Evolutionary conservation across 148 eudicot genomes (phyloP).

Genomic region (Silene latifolia): DNA sequence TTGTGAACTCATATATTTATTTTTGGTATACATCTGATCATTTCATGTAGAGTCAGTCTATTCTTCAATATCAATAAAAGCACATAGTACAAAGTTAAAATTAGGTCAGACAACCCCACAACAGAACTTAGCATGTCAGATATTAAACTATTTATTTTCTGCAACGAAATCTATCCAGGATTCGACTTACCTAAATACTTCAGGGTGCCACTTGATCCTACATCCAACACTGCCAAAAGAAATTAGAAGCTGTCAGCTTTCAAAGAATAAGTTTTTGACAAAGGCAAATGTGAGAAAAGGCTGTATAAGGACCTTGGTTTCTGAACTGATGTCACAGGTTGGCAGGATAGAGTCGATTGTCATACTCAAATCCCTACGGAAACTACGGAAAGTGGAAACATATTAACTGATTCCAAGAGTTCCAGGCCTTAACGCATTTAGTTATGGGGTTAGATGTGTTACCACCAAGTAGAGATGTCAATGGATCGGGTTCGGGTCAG

Average conservation of each 20-base stretch:
- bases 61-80: no score
- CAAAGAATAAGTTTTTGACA: not conserved
- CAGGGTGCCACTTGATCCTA: conserved; percentile 67
- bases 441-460: conserved; percentile 11
- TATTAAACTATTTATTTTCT: no score
- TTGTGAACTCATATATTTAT: no score
- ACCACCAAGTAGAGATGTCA: no score
- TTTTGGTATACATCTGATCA: no score
- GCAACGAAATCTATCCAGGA: no score
- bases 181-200: no score
- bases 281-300: conserved; percentile 1
- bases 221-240: conserved; percentile 53
- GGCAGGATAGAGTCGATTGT: conserved; percentile 85
- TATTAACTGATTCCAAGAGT: not conserved
- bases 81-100: no score
- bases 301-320: conserved; percentile 34
- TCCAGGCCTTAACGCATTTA: not conserved
- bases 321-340: conserved; percentile 49
- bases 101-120: no score
- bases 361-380: conserved; percentile 65
- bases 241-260: not conserved
- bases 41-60: no score
- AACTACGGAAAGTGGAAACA: not conserved
- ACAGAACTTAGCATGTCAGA: no score
- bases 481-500: no score